phyloP scores from a whole-genome alignment of 1,284 basidiomycete genomes.

The Pseudomicrostroma phylloplanum region DNA sequence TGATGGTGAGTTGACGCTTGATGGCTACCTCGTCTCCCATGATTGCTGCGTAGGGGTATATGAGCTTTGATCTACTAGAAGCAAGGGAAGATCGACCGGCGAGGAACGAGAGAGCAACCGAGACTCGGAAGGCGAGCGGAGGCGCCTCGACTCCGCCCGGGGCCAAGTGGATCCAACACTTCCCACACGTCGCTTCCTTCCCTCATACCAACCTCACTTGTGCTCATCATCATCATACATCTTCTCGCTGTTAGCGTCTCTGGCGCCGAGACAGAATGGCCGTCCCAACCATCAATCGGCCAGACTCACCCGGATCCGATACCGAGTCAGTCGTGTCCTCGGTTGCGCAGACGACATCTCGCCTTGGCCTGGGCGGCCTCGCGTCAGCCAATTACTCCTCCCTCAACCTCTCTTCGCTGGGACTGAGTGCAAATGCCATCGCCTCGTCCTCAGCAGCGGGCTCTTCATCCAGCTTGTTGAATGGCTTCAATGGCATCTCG shows the following conservation, averaged over 20 bases:
- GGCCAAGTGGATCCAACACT: too few relatives aligned
- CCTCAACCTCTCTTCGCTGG: not conserved
- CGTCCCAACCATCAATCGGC: not conserved
- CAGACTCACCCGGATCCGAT: conserved; percentile 1
- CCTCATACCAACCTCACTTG: too few relatives aligned
- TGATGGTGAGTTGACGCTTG: conserved; percentile 37
- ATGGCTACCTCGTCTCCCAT: conserved; percentile 21
- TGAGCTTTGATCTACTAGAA: too few relatives aligned
- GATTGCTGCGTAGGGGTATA: too few relatives aligned
- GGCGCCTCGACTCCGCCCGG: too few relatives aligned
- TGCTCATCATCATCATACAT: too few relatives aligned
- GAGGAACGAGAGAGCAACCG: too few relatives aligned
- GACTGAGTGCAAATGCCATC: not conserved
- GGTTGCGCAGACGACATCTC: not conserved
- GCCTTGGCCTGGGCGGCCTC: not conserved
- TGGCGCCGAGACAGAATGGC: too few relatives aligned
- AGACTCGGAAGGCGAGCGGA: too few relatives aligned
- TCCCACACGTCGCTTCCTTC: too few relatives aligned
- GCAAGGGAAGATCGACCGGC: too few relatives aligned
- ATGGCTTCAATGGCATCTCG: conserved; percentile 18
- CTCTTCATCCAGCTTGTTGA: not conserved
- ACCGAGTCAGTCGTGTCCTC: conserved; percentile 6
- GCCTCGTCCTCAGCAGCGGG: not conserved
- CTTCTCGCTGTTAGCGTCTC: too few relatives aligned
- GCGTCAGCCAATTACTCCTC: not conserved